Base-by-base conservation (phyloP, 2,329 filamentous ascomycete genomes). In the Xylariomycetidae sp. region DNA sequence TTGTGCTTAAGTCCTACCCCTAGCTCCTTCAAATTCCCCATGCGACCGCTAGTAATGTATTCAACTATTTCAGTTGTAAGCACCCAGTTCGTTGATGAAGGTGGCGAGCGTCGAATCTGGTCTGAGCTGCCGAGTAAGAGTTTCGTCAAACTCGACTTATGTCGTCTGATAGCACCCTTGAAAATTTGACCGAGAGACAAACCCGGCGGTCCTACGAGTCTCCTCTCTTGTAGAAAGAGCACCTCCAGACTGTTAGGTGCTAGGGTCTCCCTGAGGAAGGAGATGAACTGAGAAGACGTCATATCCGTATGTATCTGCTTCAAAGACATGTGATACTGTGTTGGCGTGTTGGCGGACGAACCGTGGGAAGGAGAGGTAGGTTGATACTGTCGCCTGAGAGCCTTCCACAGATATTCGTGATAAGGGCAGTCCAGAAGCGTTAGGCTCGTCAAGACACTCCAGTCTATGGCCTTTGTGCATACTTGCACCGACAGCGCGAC, bases 241-340 rank as follows among this genome's bases (percentile, higher is more conserved):
- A 80, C 80, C 57, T 92, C 83, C n/a, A 92, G 66, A 17, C 77
- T 83, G 55, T 92, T 86, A 1, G 86, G 86, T 14, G 80, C 81
- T 23, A 92, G 67, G 0, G 84, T 82, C 41, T 89, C 83, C 48
- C 82, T 85, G 41, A 92, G 67, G 51, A 92, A 90, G 2, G 70
- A 69, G 34, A 92, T 77, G 12, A 92, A 63, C 16, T 80, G 69
- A 6, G 74, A 66, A 1, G 84, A 85, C 3, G 85, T 80, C 10
- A 70, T 71, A 57, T 92, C 85, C 1, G 83, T 87, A 50, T 89
- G 83, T 11, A 92, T 72, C 43, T 81, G 75, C 58, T 82, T 88
- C 32, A 92, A 62, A 5, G 74, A 76, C 9, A 92, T 65, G 35
- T 70, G 67, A 47, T 82, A 82, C 32, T 80, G 74, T 26, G 64